Evolutionary conservation across 192 early-diverging fungal genomes (phyloP).

Genomic region (Coemansia sp.): DNA sequence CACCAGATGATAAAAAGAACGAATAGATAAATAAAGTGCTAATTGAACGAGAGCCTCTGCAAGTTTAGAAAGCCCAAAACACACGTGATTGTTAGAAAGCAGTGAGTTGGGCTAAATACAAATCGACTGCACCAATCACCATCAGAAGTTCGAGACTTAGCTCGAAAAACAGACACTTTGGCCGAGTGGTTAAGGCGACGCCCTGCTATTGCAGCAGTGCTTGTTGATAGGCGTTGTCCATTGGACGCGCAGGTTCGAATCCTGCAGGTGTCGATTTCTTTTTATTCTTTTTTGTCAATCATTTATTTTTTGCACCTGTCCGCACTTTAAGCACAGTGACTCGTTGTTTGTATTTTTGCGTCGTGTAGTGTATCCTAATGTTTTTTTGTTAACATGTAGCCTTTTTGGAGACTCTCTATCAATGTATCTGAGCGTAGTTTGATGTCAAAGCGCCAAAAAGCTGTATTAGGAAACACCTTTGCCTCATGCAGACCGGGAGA

Average conservation of each 20-base stretch:
- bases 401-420: no score
- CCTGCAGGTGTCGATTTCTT: conserved; percentile 63
- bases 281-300: conserved; percentile 7
- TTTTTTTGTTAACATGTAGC: no score
- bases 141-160: not conserved
- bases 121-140: not conserved
- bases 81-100: not conserved
- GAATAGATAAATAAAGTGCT: not conserved
- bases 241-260: conserved; percentile 68
- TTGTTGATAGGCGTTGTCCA: conserved; percentile 51
- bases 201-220: conserved; percentile 56
- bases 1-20: not conserved
- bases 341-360: no score
- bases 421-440: no score
- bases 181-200: conserved; percentile 72
- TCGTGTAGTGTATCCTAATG: no score
- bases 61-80: no score
- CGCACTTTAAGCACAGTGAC: no score
- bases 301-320: not conserved
- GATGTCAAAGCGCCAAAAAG: no score
- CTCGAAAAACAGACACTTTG: conserved; percentile 38
- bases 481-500: no score
- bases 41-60: not conserved
- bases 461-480: no score
- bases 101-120: not conserved